Evolutionary conservation across 306 rosid genomes (phyloP).

Genomic region (Prunus armeniaca): DNA sequence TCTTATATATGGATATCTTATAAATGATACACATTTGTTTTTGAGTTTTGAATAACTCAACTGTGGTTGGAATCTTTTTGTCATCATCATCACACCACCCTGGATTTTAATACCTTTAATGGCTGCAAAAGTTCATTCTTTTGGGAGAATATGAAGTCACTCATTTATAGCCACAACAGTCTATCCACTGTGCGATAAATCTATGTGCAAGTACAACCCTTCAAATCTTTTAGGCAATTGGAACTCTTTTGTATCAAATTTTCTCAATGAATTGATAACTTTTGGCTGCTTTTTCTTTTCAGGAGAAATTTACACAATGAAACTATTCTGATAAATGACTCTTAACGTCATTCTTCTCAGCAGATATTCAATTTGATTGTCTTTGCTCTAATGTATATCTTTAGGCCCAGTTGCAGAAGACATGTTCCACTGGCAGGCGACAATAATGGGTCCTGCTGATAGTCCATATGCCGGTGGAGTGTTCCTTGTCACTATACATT

Average conservation of each 20-base stretch:
- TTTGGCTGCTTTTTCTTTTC: neutral
- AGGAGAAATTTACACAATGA: neutral
- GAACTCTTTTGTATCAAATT: neutral
- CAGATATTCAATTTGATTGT: constrained; percentile 10
- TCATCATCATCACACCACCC: neutral
- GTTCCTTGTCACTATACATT: constrained; percentile 63
- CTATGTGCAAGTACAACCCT: neutral
- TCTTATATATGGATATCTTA: neutral
- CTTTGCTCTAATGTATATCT: constrained; percentile 19
- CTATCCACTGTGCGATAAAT: neutral
- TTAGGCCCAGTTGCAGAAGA: constrained; percentile 66
- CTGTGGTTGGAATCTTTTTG: neutral
- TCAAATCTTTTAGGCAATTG: neutral
- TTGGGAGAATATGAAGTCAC: neutral
- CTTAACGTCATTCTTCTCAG: neutral
- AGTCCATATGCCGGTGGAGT: constrained; percentile 69
- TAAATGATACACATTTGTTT: neutral
- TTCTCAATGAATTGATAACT: neutral
- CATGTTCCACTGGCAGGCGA: constrained; percentile 69
- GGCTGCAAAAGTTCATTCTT: neutral
- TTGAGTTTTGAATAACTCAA: neutral
- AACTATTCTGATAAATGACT: neutral
- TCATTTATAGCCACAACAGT: neutral
- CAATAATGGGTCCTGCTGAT: constrained; percentile 76
- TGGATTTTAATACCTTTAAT: neutral